Conservation (phyloP, 192 early-diverging fungal species). For the Geosiphon pyriformis region DNA sequence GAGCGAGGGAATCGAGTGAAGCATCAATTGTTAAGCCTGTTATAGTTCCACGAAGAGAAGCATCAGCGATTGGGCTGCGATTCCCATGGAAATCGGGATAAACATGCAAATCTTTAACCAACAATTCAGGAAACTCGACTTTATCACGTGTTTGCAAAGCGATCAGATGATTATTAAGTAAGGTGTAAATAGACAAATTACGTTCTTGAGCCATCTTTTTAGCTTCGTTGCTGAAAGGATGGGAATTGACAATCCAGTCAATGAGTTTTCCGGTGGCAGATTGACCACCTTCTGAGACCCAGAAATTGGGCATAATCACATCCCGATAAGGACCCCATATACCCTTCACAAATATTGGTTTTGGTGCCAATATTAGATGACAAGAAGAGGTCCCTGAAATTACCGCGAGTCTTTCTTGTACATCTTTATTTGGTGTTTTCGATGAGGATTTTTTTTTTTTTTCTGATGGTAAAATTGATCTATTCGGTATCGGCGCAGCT, state of each 20-base stretch:
- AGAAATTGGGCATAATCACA: conserved; percentile 51
- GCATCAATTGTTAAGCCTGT: conserved; percentile 50
- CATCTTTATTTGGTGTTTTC: not conserved
- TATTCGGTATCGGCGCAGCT: conserved; percentile 35
- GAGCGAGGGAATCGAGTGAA: conserved; percentile 43
- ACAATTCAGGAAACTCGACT: conserved; percentile 25
- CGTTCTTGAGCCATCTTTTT: conserved; percentile 17
- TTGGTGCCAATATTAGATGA: conserved; percentile 52
- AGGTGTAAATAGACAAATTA: conserved; percentile 37
- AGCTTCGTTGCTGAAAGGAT: conserved; percentile 46
- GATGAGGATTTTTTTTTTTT: not conserved
- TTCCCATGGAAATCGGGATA: conserved; percentile 79
- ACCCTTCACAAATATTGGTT: conserved; percentile 52
- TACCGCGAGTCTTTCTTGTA: conserved; percentile 41
- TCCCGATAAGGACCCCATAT: conserved; percentile 58
- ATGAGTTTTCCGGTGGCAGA: conserved; percentile 65
- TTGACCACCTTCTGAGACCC: conserved; percentile 67
- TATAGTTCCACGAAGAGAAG: conserved; percentile 51
- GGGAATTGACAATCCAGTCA: conserved; percentile 51
- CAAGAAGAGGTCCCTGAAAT: conserved; percentile 73
- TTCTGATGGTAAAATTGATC: conserved; percentile 13
- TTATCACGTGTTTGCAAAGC: conserved; percentile 26
- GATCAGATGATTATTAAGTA: conserved; percentile 45
- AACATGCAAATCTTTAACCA: conserved; percentile 50
- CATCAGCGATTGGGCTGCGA: conserved; percentile 64